Percentiles rank a stretch among this genome's conserved stretches.
phyloP scores from a whole-genome alignment of 2,329 filamentous ascomycete genomes.

The Fusarium multiceps region DNA sequence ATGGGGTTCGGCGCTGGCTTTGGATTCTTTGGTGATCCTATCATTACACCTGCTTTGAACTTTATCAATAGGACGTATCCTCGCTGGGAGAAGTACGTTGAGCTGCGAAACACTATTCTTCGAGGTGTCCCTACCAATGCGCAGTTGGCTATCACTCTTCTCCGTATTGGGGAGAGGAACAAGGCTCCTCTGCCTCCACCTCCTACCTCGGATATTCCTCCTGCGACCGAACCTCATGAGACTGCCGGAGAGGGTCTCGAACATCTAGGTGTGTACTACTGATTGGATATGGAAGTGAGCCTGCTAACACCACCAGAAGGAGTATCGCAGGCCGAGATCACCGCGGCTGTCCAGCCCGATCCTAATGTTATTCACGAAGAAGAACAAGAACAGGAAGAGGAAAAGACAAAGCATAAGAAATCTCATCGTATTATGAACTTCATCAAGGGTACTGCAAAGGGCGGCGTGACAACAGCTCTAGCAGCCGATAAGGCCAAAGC shows the following conservation, averaged over 20 bases:
- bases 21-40: conserved; percentile 81
- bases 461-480: conserved; percentile 77
- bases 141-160: conserved; percentile 82
- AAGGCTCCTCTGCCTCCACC: conserved; percentile 79
- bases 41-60: conserved; percentile 69
- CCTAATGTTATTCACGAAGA: conserved; percentile 53
- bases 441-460: conserved; percentile 77
- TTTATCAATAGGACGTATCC: conserved; percentile 73
- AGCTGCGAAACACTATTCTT: conserved; percentile 79
- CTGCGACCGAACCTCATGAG: conserved; percentile 56
- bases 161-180: conserved; percentile 84
- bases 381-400: conserved; percentile 57
- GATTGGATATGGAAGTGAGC: not conserved
- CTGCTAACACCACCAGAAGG: conserved; percentile 47
- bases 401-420: conserved; percentile 59
- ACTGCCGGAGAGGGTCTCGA: conserved; percentile 55
- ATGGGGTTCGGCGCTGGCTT: conserved; percentile 76
- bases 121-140: conserved; percentile 88
- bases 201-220: conserved; percentile 51
- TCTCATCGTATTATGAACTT: conserved; percentile 65
- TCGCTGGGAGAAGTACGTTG: conserved; percentile 79
- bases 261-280: conserved; percentile 48
- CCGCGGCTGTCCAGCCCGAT: conserved; percentile 65
- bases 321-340: conserved; percentile 73
- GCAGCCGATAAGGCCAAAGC: conserved; percentile 79